These are phyloP conservation scores for Lachancea thermotolerans DNA, from an alignment of 805 yeast genomes.

Conservation along the genomic window DNA sequence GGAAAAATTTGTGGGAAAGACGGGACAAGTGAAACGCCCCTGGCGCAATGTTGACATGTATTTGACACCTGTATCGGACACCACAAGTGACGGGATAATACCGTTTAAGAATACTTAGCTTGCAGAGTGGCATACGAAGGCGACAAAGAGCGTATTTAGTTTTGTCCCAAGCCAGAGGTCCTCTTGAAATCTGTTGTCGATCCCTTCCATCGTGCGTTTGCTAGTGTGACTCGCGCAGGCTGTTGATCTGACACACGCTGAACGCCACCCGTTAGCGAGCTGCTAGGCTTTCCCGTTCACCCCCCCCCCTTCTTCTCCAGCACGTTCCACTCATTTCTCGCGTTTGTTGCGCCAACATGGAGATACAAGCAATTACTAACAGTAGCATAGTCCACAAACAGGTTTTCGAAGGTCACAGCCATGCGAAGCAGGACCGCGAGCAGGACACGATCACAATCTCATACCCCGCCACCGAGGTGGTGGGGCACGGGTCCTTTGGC, in stretches of 20 bases:
- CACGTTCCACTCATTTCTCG: no score
- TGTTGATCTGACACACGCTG: no score
- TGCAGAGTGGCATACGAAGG: no score
- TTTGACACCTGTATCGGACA: not conserved
- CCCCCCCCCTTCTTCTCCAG: no score
- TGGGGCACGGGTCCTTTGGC: conserved; percentile 99
- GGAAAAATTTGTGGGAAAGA: conserved; percentile 1
- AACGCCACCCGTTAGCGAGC: not conserved
- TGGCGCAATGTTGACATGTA: not conserved
- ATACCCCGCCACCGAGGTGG: conserved; percentile 79
- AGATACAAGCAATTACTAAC: conserved; percentile 17
- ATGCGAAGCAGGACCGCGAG: conserved; percentile 1
- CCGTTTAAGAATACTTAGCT: no score
- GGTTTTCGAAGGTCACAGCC: conserved; percentile 21
- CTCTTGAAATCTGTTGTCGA: no score
- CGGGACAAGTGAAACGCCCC: not conserved
- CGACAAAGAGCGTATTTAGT: not conserved
- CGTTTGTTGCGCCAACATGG: conserved; percentile 1
- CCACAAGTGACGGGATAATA: not conserved
- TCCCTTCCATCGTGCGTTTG: no score
- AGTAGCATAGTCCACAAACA: conserved; percentile 25
- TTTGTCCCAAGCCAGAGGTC: no score
- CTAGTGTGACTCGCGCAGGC: no score
- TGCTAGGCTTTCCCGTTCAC: not conserved
- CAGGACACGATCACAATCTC: conserved; percentile 40